phyloP scores from a whole-genome alignment of 768 basidiomycete species.

The Termitomyces sp. region DNA sequence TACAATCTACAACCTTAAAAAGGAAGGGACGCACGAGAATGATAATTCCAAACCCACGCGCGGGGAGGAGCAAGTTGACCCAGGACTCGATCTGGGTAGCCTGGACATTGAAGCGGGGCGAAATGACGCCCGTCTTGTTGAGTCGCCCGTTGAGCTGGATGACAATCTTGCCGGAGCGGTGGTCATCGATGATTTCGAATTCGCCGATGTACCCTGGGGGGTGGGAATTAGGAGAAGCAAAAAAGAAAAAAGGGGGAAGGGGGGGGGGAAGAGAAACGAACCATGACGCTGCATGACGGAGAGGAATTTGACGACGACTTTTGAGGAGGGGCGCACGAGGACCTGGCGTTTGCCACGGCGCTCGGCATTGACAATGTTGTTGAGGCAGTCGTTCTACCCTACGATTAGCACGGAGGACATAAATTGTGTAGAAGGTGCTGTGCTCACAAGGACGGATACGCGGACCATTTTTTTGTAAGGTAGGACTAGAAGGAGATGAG shows the following conservation, averaged over 20 bases:
- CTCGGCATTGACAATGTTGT: constrained; percentile 99
- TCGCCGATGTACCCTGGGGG: constrained; percentile 91
- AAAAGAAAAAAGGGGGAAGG: background rate
- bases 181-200: constrained; percentile 98
- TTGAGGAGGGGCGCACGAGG: constrained; percentile 93
- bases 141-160: constrained; percentile 97
- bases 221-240: background rate
- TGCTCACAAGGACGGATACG: constrained; percentile 83
- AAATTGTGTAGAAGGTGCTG: background rate
- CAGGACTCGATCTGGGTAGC: constrained; percentile 89
- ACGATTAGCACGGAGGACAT: no score
- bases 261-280: constrained; percentile 36
- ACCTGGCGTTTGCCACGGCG: constrained; percentile 99
- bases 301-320: constrained; percentile 97
- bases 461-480: constrained; percentile 67
- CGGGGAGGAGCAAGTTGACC: constrained; percentile 95
- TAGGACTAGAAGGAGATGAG: constrained; percentile 24
- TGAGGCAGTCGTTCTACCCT: constrained; percentile 51
- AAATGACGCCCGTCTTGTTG: constrained; percentile 99
- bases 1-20: background rate
- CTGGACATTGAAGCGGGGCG: constrained; percentile 97
- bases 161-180: constrained; percentile 97
- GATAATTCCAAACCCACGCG: constrained; percentile 95
- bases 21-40: constrained; percentile 68
- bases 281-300: constrained; percentile 99